These are phyloP conservation scores for Eleusine indica DNA, from an alignment of 176 grass and related monocot genomes.

Conservation along the genomic window DNA sequence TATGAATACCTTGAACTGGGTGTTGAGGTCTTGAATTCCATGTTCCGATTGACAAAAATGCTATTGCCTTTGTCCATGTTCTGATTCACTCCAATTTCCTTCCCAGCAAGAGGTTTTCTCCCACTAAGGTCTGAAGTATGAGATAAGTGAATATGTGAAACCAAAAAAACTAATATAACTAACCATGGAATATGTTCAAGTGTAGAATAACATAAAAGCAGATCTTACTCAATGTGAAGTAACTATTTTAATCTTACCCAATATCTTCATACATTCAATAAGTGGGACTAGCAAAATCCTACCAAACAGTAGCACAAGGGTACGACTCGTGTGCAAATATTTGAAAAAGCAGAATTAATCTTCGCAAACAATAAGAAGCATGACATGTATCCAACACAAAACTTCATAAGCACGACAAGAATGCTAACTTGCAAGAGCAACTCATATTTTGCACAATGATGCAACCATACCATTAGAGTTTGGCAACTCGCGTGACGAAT, in stretches of 20 bases:
- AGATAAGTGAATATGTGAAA: conserved; percentile 16
- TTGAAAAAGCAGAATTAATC: neutral
- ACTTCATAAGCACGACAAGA: neutral
- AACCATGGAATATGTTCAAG: neutral
- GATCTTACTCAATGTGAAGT: conserved; percentile 4
- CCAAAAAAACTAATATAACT: conserved; percentile 3
- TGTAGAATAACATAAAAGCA: neutral
- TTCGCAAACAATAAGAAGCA: too few species aligned
- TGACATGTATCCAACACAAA: too few species aligned
- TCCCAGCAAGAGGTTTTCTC: conserved; percentile 56
- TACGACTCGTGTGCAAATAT: neutral
- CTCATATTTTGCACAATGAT: neutral
- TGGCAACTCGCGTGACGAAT: conserved; percentile 52
- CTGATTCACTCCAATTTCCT: conserved; percentile 65
- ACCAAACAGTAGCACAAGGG: neutral
- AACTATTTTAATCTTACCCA: conserved; percentile 1
- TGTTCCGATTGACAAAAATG: conserved; percentile 43
- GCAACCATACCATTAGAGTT: conserved; percentile 58
- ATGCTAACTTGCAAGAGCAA: neutral
- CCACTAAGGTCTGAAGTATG: conserved; percentile 49
- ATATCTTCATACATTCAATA: neutral
- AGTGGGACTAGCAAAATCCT: conserved; percentile 27
- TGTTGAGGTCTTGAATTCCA: conserved; percentile 48
- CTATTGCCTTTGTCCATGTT: conserved; percentile 52
- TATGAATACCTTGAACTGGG: conserved; percentile 56